These are phyloP conservation scores for Prunus kanzakura DNA, from an alignment of 306 rosid genomes.

Conservation along the genomic window DNA sequence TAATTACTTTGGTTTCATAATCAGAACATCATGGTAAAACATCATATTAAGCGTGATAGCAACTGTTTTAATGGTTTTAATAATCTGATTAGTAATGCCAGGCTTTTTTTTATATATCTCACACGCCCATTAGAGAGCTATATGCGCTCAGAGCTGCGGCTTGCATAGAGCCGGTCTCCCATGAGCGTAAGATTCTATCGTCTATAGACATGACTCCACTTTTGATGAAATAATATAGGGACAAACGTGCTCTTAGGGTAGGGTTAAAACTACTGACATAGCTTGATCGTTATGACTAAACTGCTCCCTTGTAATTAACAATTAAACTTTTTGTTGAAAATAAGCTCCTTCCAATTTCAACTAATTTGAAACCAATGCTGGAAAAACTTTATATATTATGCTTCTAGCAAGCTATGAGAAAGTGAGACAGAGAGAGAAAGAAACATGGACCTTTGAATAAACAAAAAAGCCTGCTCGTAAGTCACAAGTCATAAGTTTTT, in stretches of 20 bases:
- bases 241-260: too few relatives aligned
- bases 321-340: background rate
- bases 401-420: background rate
- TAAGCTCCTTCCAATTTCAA: background rate
- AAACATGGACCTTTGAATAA: too few relatives aligned
- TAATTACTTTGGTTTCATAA: background rate
- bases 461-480: background rate
- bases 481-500: background rate
- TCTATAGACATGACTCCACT: background rate
- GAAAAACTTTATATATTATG: background rate
- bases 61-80: constrained; percentile 19
- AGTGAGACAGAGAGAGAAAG: background rate
- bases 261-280: too few relatives aligned
- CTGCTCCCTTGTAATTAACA: background rate
- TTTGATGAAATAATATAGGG: background rate
- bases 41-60: background rate
- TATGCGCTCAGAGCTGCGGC: too few relatives aligned
- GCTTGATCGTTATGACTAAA: too few relatives aligned
- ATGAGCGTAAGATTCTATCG: background rate
- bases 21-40: background rate
- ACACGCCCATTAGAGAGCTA: too few relatives aligned
- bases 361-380: background rate
- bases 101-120: too few relatives aligned
- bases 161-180: background rate
- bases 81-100: constrained; percentile 1